Percentiles rank a stretch among this genome's conserved stretches.
Evolutionary conservation across 495 filamentous ascomycete species (phyloP).

Genomic region (Symbiotaphrina buchneri): DNA sequence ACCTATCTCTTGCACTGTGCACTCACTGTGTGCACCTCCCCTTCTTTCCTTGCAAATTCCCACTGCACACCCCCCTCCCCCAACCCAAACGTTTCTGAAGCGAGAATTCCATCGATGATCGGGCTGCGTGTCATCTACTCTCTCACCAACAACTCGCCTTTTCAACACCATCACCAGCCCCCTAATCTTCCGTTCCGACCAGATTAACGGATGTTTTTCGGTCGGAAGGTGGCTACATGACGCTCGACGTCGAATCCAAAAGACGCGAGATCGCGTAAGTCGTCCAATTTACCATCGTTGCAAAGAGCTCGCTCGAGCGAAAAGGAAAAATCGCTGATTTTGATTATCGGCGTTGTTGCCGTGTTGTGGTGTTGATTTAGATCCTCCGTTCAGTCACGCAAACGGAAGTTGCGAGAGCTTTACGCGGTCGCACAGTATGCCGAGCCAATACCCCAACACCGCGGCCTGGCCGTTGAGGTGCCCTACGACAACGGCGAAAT

Average conservation of each 20-base stretch:
- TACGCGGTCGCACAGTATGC: conserved; percentile 32
- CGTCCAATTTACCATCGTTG: conserved; percentile 6
- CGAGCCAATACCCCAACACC: conserved; percentile 14
- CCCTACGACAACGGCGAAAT: conserved; percentile 22
- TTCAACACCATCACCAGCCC: conserved; percentile 15
- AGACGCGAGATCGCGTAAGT: conserved; percentile 41
- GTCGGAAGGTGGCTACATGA: conserved; percentile 20
- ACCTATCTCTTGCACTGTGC: no score
- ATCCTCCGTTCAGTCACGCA: conserved; percentile 52
- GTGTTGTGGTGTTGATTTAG: conserved; percentile 20
- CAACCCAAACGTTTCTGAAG: neutral
- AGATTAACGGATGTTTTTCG: conserved; percentile 38
- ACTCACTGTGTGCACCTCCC: no score
- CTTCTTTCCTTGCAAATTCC: neutral
- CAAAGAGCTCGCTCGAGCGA: conserved; percentile 6
- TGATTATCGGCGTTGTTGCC: conserved; percentile 10
- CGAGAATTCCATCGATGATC: neutral
- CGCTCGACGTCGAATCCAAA: conserved; percentile 24
- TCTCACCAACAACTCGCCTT: neutral
- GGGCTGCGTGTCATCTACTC: neutral
- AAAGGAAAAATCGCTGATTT: conserved; percentile 15
- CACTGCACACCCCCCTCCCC: neutral
- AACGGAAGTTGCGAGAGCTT: conserved; percentile 66
- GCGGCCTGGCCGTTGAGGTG: conserved; percentile 27
- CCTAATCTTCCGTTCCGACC: conserved; percentile 21